Conservation (phyloP, 1,284 basidiomycete species). For the Ganoderma lingzhi region DNA sequence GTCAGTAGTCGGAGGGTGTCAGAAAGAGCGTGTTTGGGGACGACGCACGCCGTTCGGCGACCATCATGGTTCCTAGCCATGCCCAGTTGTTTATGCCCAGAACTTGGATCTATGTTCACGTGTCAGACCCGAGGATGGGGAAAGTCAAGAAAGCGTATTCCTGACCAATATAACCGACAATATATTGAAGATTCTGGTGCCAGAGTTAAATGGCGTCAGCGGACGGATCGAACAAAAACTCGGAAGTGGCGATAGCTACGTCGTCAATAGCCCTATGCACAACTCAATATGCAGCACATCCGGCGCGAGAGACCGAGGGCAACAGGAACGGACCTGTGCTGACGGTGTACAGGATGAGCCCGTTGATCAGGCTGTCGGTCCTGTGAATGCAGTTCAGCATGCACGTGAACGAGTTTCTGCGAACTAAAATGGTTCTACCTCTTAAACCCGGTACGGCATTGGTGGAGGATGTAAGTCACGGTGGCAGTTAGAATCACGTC, state of each 20-base stretch:
- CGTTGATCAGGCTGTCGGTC: not conserved
- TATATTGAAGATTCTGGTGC: not conserved
- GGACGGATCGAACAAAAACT: not conserved
- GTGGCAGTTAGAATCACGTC: not conserved
- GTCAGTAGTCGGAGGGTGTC: no score
- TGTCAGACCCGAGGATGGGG: not conserved
- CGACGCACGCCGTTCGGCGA: not conserved
- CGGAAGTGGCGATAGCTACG: not conserved
- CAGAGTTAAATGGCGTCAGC: not conserved
- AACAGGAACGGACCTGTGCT: not conserved
- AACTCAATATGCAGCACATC: no score
- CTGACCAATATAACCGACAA: not conserved
- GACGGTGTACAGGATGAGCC: not conserved
- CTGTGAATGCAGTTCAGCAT: not conserved
- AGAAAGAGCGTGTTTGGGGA: not conserved
- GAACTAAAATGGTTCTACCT: not conserved
- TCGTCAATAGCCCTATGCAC: not conserved
- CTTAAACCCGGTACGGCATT: not conserved
- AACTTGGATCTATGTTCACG: not conserved
- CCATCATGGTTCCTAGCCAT: not conserved
- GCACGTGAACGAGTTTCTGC: no score
- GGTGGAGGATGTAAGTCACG: not conserved
- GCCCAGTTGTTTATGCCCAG: not conserved
- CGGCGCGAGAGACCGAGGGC: no score
- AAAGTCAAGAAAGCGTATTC: not conserved